Evolutionary conservation across 352 stramenopile species (phyloP), one percentile per base, ranked within the genome.

Genomic region (Pythium utonaiense): DNA sequence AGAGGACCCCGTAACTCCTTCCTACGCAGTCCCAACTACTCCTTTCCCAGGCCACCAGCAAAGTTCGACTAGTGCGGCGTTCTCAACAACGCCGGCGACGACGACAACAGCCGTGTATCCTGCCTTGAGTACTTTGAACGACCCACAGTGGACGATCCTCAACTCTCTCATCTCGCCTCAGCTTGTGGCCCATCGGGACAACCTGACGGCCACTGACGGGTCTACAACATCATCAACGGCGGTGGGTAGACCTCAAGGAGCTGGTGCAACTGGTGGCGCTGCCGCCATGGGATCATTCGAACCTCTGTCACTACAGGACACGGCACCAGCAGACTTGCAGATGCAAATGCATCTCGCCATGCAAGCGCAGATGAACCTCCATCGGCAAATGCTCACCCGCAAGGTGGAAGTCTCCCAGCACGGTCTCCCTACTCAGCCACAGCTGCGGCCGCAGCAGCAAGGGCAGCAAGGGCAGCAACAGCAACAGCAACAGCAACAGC

Each of bases 331-430:
- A 5, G 79, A 93, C 53, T 55, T 93, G 28, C 85, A 91, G 40
- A 60, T 92, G 64, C 83, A 93, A 59, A 93, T 93, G 80, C 86
- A 95, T 56, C 58, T 92, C 63, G 82, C 83, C 19, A 93, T 95
- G 83, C 84, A 93, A 61, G 80, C 83, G 52, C 86, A 95, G 55
- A 95, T 95, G 86, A 91, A 90, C 42, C 62, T 95, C 36, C 83
- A 91, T 56, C 82, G 81, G 13, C 78, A 94, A 60, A 94, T 92
- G 84, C 72, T 92, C 25, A 88, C 74, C 54, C 78, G 80, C 52
- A 93, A 95, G 52, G 83, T 93, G 28, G 82, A 88, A 52, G 83
- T 93, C 41, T 83, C 78, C 8, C 80, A 91, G 38, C 78, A 86
- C 60, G 62, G 77, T 5, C 49, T 57, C 36, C 68, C 61, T 52